Base-by-base conservation (phyloP, 306 rosid species). In the Cajanus cajan region DNA sequence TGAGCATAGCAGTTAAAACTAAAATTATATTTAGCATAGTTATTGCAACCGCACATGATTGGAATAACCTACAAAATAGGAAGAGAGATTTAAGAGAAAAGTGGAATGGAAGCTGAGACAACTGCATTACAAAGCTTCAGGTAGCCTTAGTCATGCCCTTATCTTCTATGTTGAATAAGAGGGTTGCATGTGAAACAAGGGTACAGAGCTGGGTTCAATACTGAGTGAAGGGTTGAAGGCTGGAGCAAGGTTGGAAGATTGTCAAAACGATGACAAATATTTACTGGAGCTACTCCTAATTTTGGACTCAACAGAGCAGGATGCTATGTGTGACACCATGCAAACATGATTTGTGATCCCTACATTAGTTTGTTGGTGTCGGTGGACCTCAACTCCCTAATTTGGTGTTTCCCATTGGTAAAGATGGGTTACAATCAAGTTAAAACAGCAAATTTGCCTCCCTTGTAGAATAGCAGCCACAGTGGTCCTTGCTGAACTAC, bases 1-100 rank as follows among this genome's bases (percentile, higher is more conserved):
- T 19, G 8, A 45, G 6, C 68, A 18, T 62, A 62, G 61, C 48
- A 45, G 37, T 65, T 31, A 7, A 22, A 64, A 47, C 19, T 76
- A 63, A 62, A 50, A 22, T 77, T 16, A 50, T 77, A 47, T 14
- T 77, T 77, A 48, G 61, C 66, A 8, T 34, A 47, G 52, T 45
- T 44, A 33, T 57, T 57, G 25, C 55, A 74, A 10, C 14, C 4
- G 2, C 6, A 12, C 6, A 41, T n/a, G 24, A 47, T 18, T 70
- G 9, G 2, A 4, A 44, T 19, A 44, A 45, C 8, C 55, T 64
- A 7, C 44, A 36, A 22, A 16, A 24, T 71, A 62, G 24, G 45
- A 71, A 62, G 57, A 71, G 65, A 14, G 66, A 62, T 25, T n/a
- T 12, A 61, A n/a, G 28, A 59, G 62, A 43, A 37, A 5, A 63